Evolutionary conservation across 2,329 filamentous ascomycete genomes (phyloP).

Genomic region (Penicillium paneum): DNA sequence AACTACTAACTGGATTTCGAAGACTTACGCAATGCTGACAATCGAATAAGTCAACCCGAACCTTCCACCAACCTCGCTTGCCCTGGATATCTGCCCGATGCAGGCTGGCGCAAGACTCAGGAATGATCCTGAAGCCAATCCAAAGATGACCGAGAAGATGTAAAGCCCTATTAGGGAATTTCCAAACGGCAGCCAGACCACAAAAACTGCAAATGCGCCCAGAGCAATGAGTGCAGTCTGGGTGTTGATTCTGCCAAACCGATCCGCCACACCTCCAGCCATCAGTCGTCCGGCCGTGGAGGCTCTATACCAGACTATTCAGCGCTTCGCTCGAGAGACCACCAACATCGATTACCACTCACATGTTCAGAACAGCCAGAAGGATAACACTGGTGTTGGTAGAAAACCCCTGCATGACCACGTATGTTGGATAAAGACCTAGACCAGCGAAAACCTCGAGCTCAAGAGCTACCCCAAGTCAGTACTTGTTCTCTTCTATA

Average conservation of each 20-base stretch:
- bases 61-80: constrained; percentile 48
- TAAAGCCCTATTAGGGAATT: constrained; percentile 21
- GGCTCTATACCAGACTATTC: constrained; percentile 21
- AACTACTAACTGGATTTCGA: background rate
- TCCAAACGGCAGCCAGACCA: constrained; percentile 48
- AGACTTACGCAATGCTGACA: constrained; percentile 44
- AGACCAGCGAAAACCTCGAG: constrained; percentile 31
- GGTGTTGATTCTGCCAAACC: constrained; percentile 48
- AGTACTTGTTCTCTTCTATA: background rate
- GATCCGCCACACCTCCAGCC: constrained; percentile 45
- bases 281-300: constrained; percentile 47
- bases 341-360: background rate
- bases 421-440: constrained; percentile 31
- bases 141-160: constrained; percentile 42
- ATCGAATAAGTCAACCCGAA: constrained; percentile 51
- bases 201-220: constrained; percentile 41
- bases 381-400: constrained; percentile 33
- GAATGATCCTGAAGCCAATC: constrained; percentile 49
- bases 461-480: constrained; percentile 26
- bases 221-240: constrained; percentile 32
- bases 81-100: constrained; percentile 48
- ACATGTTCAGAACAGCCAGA: constrained; percentile 40
- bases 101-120: constrained; percentile 47
- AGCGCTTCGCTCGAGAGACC: background rate
- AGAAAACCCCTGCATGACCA: constrained; percentile 30